These are phyloP conservation scores for Coemansia brasiliensis DNA, from an alignment of 192 early-diverging fungal genomes.

Conservation along the genomic window DNA sequence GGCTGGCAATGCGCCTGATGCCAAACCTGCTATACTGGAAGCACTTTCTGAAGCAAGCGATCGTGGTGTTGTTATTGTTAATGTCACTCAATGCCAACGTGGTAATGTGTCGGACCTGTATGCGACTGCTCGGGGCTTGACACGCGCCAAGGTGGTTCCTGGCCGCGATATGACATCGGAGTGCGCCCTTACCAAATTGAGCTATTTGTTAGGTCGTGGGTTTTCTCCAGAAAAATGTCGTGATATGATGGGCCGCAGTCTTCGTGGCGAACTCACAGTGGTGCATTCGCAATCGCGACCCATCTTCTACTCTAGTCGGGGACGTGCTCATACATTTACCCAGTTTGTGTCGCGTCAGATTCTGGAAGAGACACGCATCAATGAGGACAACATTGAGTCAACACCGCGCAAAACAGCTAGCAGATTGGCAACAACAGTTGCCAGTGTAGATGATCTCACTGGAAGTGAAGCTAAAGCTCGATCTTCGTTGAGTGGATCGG, in stretches of 20 bases:
- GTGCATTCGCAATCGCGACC: constrained; percentile 46
- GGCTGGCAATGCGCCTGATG: constrained; percentile 93
- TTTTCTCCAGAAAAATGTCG: constrained; percentile 71
- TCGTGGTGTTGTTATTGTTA: constrained; percentile 95
- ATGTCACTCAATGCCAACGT: constrained; percentile 82
- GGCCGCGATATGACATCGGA: constrained; percentile 95
- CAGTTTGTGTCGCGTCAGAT: constrained; percentile 55
- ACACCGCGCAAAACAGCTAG: constrained; percentile 4
- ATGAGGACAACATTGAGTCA: constrained; percentile 41
- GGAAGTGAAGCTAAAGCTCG: not conserved
- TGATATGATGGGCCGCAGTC: constrained; percentile 74
- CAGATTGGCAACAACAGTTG: not conserved
- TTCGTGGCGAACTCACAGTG: constrained; percentile 90
- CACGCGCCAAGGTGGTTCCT: constrained; percentile 78
- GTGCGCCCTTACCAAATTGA: constrained; percentile 94
- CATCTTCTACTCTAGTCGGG: constrained; percentile 39
- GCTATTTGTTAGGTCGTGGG: constrained; percentile 81
- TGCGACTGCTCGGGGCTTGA: constrained; percentile 83
- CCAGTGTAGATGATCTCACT: not conserved
- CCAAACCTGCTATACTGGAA: constrained; percentile 79
- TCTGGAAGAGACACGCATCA: constrained; percentile 44
- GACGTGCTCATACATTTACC: constrained; percentile 40
- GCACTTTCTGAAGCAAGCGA: constrained; percentile 84
- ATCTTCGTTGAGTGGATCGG: not conserved
- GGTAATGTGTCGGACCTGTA: constrained; percentile 91